Evolutionary conservation across 2,329 filamentous ascomycete species (phyloP), one percentile per base, ranked within the genome.

Genomic region (Xylaria arbuscula): DNA sequence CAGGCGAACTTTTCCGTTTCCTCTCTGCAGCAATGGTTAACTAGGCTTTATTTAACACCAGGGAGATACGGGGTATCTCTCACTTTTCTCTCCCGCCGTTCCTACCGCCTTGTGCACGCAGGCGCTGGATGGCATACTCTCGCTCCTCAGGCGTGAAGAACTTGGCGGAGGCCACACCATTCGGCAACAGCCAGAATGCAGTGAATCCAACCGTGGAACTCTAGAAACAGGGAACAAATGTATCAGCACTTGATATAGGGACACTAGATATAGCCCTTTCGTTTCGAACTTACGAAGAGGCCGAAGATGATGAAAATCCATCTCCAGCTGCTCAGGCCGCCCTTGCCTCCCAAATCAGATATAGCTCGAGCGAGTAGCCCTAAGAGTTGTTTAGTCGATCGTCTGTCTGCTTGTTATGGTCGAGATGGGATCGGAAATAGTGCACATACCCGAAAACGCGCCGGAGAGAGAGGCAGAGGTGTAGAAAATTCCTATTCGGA

Each of bases 401-500:
- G 36, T 2, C 50, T 47, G 2, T 40, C 22, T 40, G 17, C 45
- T 28, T 13, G 2, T 36, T 8, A 19, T 17, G 8, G n/a, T 9
- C 32, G 15, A 2, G 24, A 7, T 15, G 24, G 8, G 40, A 34
- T 15, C 17, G 28, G 8, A 42, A 19, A 48, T 13, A 55, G 11
- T 36, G 28, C 17, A 69, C 76, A 45, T 73, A 79, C 85, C 89
- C 34, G 88, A 88, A 74, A 90, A 91, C 0, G 88, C 88, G 1
- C 89, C 88, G 0, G 88, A 89, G 5, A 92, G 78, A 0, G 88
- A 90, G 0, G 89, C 88, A 1, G 89, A 88, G 0, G 88, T 90
- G 75, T 91, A 92, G 74, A 92, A 91, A 6, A 92, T 80, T 36
- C 89, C 90, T 58, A 92, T 89, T 4, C 90, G 83, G 45, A 90